Evolutionary conservation across 2,329 filamentous ascomycete species (phyloP).

Genomic region (Aureobasidium sp.): DNA sequence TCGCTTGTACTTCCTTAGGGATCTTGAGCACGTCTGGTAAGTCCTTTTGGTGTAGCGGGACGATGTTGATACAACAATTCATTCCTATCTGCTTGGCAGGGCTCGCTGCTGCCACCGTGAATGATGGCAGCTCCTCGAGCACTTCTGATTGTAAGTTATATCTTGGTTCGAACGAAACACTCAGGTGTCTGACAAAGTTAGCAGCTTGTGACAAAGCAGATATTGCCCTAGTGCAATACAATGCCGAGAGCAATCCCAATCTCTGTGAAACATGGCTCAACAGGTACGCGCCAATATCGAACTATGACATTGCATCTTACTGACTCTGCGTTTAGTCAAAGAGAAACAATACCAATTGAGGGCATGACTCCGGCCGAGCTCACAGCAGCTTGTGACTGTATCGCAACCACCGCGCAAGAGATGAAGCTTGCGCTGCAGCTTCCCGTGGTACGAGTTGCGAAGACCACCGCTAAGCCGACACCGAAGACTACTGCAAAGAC

Average conservation of each 20-base stretch:
- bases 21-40: neutral
- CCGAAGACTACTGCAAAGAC: slow-evolving; percentile 4
- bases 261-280: neutral
- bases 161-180: neutral
- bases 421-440: neutral
- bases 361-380: neutral
- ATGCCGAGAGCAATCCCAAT: neutral
- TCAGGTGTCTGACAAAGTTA: neutral
- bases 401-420: neutral
- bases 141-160: neutral
- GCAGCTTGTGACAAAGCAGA: neutral
- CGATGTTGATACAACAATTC: neutral
- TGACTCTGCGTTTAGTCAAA: neutral
- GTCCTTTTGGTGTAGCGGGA: neutral
- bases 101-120: neutral
- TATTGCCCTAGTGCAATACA: neutral
- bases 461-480: neutral
- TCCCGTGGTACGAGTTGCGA: neutral
- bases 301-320: neutral
- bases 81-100: neutral
- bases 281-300: neutral
- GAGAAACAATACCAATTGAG: neutral
- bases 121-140: neutral
- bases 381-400: neutral
- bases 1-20: neutral